A percentile compares a stretch with the other conserved stretches of the same genome.
phyloP scores from a whole-genome alignment of 73 alveolate genomes.

The Strombidium stylifer region DNA sequence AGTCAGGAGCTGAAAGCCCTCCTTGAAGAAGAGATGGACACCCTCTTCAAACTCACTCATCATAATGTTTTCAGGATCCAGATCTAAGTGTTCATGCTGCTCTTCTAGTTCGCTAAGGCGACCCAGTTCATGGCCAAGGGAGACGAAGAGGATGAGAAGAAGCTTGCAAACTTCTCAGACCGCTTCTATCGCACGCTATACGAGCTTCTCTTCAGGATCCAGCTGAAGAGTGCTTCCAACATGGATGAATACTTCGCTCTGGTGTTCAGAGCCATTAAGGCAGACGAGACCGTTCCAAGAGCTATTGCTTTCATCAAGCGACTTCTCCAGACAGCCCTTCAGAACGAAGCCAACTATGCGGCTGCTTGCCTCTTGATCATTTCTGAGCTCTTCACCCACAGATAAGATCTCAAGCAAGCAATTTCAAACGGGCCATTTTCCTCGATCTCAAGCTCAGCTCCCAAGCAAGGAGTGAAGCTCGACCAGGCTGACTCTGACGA shows the following conservation, averaged over 20 bases:
- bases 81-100: slow-evolving; percentile 74
- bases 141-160: not conserved
- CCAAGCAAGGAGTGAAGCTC: too few relatives aligned
- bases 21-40: slow-evolving; percentile 70
- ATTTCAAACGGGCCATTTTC: not conserved
- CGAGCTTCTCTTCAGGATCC: slow-evolving; percentile 67
- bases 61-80: slow-evolving; percentile 69
- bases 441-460: too few relatives aligned
- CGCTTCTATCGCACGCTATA: slow-evolving; percentile 88
- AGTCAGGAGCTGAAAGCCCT: slow-evolving; percentile 32
- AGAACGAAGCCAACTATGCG: slow-evolving; percentile 76
- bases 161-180: slow-evolving; percentile 50
- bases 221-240: slow-evolving; percentile 66
- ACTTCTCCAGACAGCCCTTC: slow-evolving; percentile 73
- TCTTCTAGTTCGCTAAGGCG: slow-evolving; percentile 69
- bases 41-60: slow-evolving; percentile 75
- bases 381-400: slow-evolving; percentile 62
- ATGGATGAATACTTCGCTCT: slow-evolving; percentile 57
- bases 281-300: slow-evolving; percentile 72
- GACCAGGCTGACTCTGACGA: slow-evolving; percentile 21
- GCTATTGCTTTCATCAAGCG: slow-evolving; percentile 83
- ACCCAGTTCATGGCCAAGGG: slow-evolving; percentile 36
- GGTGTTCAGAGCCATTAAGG: slow-evolving; percentile 72
- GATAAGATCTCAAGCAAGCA: slow-evolving; percentile 20
- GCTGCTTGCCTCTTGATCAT: slow-evolving; percentile 78